Evolutionary conservation across 2,329 filamentous ascomycete genomes (phyloP), one percentile per base, ranked within the genome.

Genomic region (Zymoseptoria tritici): DNA sequence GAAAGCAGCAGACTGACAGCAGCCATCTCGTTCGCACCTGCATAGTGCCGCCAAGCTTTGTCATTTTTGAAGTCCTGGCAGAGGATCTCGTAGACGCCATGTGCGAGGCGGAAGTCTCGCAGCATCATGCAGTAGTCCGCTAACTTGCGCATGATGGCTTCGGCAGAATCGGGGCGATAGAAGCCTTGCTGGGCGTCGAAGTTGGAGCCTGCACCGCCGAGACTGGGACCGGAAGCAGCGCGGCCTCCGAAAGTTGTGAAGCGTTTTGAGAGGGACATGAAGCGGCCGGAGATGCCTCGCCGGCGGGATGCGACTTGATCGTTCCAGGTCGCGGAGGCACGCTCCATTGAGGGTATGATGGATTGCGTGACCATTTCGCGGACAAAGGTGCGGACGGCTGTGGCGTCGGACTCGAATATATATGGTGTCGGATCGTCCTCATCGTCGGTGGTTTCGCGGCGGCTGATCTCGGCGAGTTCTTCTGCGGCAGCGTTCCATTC

Each of bases 91-190:
- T 97, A 99, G 0, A 90, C 96, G 11, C 88, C 91, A 67, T 94
- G 85, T 9, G 94, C 90, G 42, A 99, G 79, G 74, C 95, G 97
- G 85, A 89, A 99, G 74, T 99, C 95, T 31, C 94, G 85, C 46
- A 99, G 81, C 92, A 99, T 97, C 70, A 99, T 96, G 9, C 91
- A 87, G 75, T 93, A 97, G 72, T 99, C 94, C 51, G 90, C 94
- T 54, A 99, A 79, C 71, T 95, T 96, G 42, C 94, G 87, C 84
- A 99, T 90, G 55, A 94, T 83, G 3, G 93, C 92, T 77, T 99
- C 95, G 0, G 91, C 86, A 0, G 89, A 80, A 63, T 96, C 91
- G 0, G 90, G 88, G 24, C 83, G 81, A 74, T 97, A 99, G 72
- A 90, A 96, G 1, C 91, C 91, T 66, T 84, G 82, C 6, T 85